Conservation (phyloP, 805 yeast species). For the Priceomyces haplophilus region DNA sequence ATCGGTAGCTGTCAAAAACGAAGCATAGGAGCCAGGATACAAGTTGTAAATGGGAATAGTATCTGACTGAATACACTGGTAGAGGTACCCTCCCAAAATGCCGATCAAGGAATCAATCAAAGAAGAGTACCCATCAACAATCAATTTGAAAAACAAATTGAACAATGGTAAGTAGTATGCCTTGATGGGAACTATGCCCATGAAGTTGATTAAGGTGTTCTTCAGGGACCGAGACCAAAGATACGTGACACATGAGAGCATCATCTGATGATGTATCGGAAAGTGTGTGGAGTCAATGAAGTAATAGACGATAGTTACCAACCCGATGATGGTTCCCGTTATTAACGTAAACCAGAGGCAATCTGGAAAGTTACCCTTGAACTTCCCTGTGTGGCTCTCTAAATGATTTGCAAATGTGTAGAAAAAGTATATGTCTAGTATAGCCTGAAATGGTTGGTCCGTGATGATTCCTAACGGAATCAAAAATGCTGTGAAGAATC, state of each 20-base stretch:
- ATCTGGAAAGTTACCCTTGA: constrained; percentile 51
- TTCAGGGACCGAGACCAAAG: constrained; percentile 61
- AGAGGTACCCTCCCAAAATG: constrained; percentile 53
- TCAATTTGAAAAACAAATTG: constrained; percentile 28
- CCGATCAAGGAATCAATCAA: constrained; percentile 48
- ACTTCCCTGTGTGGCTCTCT: constrained; percentile 44
- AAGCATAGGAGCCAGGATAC: constrained; percentile 28
- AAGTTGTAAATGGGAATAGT: constrained; percentile 44
- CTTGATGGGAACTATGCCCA: constrained; percentile 50
- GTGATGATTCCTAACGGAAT: constrained; percentile 36
- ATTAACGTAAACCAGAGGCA: constrained; percentile 53
- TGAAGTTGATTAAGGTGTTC: constrained; percentile 51
- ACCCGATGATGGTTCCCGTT: constrained; percentile 46
- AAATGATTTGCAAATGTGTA: constrained; percentile 56
- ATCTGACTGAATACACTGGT: constrained; percentile 59
- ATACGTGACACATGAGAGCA: constrained; percentile 54
- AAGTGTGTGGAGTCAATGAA: constrained; percentile 16
- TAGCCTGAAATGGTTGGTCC: constrained; percentile 22
- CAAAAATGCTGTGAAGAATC: constrained; percentile 50
- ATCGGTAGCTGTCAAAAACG: constrained; percentile 6
- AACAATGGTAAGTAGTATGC: constrained; percentile 54
- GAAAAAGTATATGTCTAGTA: constrained; percentile 53
- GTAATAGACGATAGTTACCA: constrained; percentile 28
- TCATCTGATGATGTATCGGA: constrained; percentile 33
- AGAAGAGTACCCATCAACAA: constrained; percentile 42